Conservation (phyloP, 345 rosid species). For the Eucalyptus regnans region DNA sequence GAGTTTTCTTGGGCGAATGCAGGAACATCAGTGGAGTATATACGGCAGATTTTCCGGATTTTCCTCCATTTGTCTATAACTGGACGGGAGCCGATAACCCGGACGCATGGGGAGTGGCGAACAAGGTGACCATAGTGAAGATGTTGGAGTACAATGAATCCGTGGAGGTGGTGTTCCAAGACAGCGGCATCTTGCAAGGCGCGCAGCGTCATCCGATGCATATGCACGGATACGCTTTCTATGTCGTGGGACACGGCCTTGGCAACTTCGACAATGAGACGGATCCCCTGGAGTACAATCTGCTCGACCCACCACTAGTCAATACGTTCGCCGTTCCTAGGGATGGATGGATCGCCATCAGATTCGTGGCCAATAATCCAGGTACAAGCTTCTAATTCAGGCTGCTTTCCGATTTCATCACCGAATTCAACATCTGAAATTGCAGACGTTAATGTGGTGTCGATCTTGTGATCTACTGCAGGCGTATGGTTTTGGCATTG, state of each 20-base stretch:
- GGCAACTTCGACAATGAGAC: conserved; percentile 10
- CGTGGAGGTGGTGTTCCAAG: conserved; percentile 18
- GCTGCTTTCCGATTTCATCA: too few species aligned
- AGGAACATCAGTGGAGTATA: background rate
- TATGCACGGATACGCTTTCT: conserved; percentile 18
- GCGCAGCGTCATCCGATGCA: conserved; percentile 21
- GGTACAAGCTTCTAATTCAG: background rate
- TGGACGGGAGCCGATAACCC: background rate
- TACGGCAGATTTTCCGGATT: background rate
- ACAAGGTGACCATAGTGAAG: background rate
- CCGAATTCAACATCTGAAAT: background rate
- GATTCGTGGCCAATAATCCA: conserved; percentile 11
- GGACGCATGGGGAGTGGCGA: background rate
- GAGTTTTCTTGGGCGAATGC: background rate
- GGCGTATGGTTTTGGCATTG: conserved; percentile 25
- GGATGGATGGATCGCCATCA: conserved; percentile 12
- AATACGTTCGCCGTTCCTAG: conserved; percentile 7
- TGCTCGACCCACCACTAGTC: conserved; percentile 15
- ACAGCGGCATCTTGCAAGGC: background rate
- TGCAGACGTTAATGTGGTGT: background rate
- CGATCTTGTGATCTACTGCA: background rate
- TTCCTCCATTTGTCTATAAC: background rate
- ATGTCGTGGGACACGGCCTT: conserved; percentile 6
- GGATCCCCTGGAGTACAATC: conserved; percentile 4
- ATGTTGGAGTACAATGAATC: conserved; percentile 1